A percentile compares a stretch with the other conserved stretches of the same genome.
Evolutionary conservation across 169 alveolate species (phyloP).

Genomic region (Cystoisospora suis): DNA sequence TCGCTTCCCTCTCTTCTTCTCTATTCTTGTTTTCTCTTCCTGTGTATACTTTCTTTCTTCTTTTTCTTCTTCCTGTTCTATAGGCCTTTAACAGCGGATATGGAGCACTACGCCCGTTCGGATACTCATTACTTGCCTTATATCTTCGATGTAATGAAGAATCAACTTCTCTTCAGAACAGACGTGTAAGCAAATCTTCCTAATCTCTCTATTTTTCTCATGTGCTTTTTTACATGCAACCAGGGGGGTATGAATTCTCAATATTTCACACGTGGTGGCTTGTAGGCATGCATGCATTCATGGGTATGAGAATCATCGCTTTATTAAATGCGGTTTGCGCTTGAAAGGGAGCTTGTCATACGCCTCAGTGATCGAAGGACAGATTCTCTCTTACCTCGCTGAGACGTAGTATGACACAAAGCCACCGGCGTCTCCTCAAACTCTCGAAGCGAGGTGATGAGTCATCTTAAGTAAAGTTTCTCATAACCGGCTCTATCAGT

Average conservation of each 20-base stretch:
- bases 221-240: neutral
- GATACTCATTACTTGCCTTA: constrained; percentile 92
- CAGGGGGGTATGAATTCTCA: too few species aligned
- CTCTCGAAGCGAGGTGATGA: too few species aligned
- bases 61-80: neutral
- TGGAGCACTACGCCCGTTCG: constrained; percentile 89
- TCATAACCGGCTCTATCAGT: neutral
- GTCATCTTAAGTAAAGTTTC: too few species aligned
- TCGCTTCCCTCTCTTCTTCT: too few species aligned
- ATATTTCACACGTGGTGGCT: too few species aligned
- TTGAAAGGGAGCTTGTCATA: too few species aligned
- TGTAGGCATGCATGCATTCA: neutral
- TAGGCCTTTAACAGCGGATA: constrained; percentile 88
- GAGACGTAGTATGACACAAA: too few species aligned
- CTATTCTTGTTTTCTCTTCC: too few species aligned
- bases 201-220: neutral
- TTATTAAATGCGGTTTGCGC: too few species aligned
- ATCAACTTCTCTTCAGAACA: constrained; percentile 43
- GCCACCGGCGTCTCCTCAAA: too few species aligned
- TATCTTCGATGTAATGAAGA: constrained; percentile 84
- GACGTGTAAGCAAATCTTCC: neutral
- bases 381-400: too few species aligned
- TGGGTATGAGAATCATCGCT: neutral
- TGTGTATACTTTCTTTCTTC: neutral
- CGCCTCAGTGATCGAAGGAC: too few species aligned